These are phyloP conservation scores for Colletotrichum sp. DNA, from an alignment of 2,329 filamentous ascomycete genomes.

Conservation along the genomic window DNA sequence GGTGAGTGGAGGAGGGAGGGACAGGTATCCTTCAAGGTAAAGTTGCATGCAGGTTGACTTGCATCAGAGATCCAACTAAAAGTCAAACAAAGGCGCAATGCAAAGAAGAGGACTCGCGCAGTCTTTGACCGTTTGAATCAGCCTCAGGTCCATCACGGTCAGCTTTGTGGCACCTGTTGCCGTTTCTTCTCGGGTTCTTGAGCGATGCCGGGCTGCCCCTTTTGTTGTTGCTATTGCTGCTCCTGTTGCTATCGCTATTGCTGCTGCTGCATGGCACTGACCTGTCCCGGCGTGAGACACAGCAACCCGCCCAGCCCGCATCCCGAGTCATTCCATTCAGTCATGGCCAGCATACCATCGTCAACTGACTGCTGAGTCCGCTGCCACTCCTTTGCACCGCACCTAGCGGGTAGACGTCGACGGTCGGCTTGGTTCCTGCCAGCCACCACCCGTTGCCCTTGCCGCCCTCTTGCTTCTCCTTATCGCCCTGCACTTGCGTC, in stretches of 20 bases:
- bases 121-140: background rate
- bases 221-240: background rate
- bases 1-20: background rate
- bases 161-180: background rate
- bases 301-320: background rate
- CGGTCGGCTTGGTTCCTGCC: background rate
- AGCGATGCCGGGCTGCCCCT: background rate
- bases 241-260: background rate
- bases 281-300: conserved; percentile 10
- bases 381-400: background rate
- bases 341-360: background rate
- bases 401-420: background rate
- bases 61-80: background rate
- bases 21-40: background rate
- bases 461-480: background rate
- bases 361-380: background rate
- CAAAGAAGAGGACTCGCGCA: background rate
- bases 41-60: background rate
- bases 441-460: background rate
- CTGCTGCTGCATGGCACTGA: conserved; percentile 12
- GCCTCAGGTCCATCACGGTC: background rate
- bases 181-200: background rate
- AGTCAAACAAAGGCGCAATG: background rate
- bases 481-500: conserved; percentile 21
- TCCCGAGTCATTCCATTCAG: conserved; percentile 14